Base-by-base conservation (phyloP, 2,329 filamentous ascomycete genomes). In the Knufia petricola region DNA sequence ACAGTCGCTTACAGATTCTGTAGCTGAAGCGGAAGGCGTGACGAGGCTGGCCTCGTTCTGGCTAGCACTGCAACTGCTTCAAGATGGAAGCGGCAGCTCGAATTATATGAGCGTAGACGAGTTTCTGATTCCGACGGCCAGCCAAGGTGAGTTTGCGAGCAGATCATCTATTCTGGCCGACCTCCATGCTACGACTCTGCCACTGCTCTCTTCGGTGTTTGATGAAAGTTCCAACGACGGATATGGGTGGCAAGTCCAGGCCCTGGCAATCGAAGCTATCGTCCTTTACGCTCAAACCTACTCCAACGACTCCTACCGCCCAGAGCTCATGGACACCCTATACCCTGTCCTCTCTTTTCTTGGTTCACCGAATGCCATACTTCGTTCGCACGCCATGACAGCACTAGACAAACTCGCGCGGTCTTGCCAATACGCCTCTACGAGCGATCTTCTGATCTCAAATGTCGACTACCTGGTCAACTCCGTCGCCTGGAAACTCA, bases 401-500 rank as follows among this genome's bases (percentile, higher is more conserved):
- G 85, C 85, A 30, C 73, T 98, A 12, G 92, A 95, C 60, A 78
- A 81, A 15, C 72, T 95, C n/a, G 83, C 90, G 1, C 61, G 66
- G 2, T 76, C 83, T 0, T 95, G 87, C 59, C 79, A 77, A 1
- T 98, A 96, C 59, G 53, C 62, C 0, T 81, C 75, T 58, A 84
- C 90, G 3, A 83, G 84, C 21, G 80, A 85, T 13, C 71, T 98
- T 55, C 82, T 98, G 32, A 78, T 96, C 23, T 81, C 85, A 46
- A 98, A 98, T 52, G 89, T 87, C 13, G 92, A 98, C 65, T 98
- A 98, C 63, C 85, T 98, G 67, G 83, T 96, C 52, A 96, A 96
- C 61, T 87, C 92, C 0, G 80, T 98, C 13, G 87, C 86, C 0
- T 68, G 96, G 52, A 85, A 88, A 53, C 76, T 98, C 6, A 95